These are phyloP conservation scores for Phlegmacium glaucopus DNA, from an alignment of 768 basidiomycete genomes.

Conservation along the genomic window DNA sequence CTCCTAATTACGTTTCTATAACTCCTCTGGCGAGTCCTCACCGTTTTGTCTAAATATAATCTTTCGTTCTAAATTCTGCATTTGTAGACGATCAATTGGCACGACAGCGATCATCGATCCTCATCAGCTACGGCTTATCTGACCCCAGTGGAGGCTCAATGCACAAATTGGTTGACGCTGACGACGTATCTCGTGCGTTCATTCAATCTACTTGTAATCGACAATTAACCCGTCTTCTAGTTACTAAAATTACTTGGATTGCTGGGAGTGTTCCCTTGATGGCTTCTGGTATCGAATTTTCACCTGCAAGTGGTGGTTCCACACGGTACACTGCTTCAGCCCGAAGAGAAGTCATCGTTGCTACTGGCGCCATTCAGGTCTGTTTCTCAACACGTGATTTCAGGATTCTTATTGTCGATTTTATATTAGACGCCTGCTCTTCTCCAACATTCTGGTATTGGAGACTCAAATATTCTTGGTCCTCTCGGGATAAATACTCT, in stretches of 20 bases:
- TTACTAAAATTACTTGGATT: constrained; percentile 42
- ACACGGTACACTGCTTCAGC: constrained; percentile 40
- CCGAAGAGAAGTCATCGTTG: constrained; percentile 48
- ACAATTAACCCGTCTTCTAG: constrained; percentile 17
- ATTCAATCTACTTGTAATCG: background rate
- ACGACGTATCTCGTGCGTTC: constrained; percentile 32
- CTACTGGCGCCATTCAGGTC: constrained; percentile 49
- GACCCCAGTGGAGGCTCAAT: constrained; percentile 44
- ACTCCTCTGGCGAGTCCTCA: constrained; percentile 48
- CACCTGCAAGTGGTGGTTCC: constrained; percentile 32
- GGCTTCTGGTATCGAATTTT: constrained; percentile 47
- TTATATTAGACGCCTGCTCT: constrained; percentile 37
- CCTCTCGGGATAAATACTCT: constrained; percentile 44
- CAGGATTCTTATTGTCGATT: background rate
- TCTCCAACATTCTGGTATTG: constrained; percentile 56
- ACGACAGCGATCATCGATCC: constrained; percentile 47
- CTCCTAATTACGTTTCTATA: constrained; percentile 52
- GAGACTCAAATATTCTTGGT: constrained; percentile 41
- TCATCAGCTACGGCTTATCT: constrained; percentile 54
- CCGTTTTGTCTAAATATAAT: no score
- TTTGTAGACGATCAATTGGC: constrained; percentile 42
- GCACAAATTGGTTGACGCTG: constrained; percentile 50
- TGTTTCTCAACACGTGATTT: background rate
- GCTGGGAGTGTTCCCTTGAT: constrained; percentile 32
- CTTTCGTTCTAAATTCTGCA: background rate